A percentile compares a stretch with the other conserved stretches of the same genome.
These are phyloP conservation scores for Tetracladium maxilliforme DNA, from an alignment of 2,329 filamentous ascomycete species.

Conservation along the genomic window DNA sequence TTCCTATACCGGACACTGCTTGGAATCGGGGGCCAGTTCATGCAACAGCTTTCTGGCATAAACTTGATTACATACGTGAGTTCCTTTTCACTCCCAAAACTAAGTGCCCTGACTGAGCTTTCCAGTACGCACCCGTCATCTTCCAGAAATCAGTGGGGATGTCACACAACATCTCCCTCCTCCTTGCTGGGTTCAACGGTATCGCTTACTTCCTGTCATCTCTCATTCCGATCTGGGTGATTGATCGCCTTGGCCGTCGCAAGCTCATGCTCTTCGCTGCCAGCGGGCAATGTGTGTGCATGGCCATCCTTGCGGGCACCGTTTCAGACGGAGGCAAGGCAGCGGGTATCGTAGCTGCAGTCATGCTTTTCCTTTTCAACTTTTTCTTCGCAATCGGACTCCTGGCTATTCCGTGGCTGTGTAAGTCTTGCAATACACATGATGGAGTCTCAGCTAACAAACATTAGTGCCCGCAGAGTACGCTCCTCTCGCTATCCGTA, in stretches of 20 bases:
- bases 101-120: not conserved
- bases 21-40: conserved; percentile 27
- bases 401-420: conserved; percentile 37
- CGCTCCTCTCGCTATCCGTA: conserved; percentile 25
- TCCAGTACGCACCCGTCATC: conserved; percentile 25
- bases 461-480: conserved; percentile 33
- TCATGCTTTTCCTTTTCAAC: conserved; percentile 28
- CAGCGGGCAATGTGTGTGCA: conserved; percentile 21
- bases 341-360: conserved; percentile 19
- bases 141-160: conserved; percentile 28
- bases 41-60: conserved; percentile 23
- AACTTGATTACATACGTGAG: conserved; percentile 19
- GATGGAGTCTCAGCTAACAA: too few relatives aligned
- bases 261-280: conserved; percentile 40
- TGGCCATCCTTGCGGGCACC: conserved; percentile 39
- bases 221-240: conserved; percentile 16
- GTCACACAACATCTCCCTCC: conserved; percentile 28
- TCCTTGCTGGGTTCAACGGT: conserved; percentile 34
- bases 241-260: conserved; percentile 37
- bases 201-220: conserved; percentile 21
- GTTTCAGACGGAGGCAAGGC: conserved; percentile 20
- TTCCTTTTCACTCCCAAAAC: not conserved
- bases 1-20: conserved; percentile 23
- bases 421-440: too few relatives aligned
- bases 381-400: conserved; percentile 32